Conservation (phyloP, 2,329 filamentous ascomycete species). For the Aspergillus jensenii region DNA sequence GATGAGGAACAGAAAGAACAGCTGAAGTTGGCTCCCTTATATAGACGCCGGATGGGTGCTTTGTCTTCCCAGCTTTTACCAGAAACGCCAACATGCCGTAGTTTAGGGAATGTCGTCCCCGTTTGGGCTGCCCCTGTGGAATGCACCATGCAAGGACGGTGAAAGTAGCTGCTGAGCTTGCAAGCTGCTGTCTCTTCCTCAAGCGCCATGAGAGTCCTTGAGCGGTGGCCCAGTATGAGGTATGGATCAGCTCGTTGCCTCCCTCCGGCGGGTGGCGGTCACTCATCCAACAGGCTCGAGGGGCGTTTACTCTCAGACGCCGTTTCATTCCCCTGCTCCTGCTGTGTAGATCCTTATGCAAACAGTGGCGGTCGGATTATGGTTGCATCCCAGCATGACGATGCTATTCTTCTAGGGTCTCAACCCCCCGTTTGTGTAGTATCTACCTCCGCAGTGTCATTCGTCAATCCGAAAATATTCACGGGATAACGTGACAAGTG, state of each 20-base stretch:
- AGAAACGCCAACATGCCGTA: slow-evolving; percentile 7
- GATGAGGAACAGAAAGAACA: slow-evolving; percentile 21
- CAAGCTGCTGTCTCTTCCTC: background rate
- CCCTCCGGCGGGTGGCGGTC: background rate
- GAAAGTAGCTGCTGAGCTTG: background rate
- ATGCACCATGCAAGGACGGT: slow-evolving; percentile 29
- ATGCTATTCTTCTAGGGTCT: background rate
- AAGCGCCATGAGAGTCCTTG: background rate
- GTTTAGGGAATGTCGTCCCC: slow-evolving; percentile 6
- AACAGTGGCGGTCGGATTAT: background rate
- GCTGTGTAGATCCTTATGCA: slow-evolving; percentile 13
- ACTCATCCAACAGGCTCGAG: background rate
- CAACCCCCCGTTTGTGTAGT: background rate
- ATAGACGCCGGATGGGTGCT: slow-evolving; percentile 30
- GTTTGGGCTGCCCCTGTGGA: slow-evolving; percentile 22
- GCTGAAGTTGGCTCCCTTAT: slow-evolving; percentile 26
- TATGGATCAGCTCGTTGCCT: slow-evolving; percentile 19
- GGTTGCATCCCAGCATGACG: slow-evolving; percentile 12
- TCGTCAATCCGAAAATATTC: background rate
- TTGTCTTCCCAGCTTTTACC: slow-evolving; percentile 16
- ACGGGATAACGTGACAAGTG: background rate
- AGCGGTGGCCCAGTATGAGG: slow-evolving; percentile 7
- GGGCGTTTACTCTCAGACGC: background rate
- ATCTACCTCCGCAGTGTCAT: background rate
- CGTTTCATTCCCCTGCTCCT: slow-evolving; percentile 19